phyloP scores from a whole-genome alignment of 495 filamentous ascomycete genomes.

The Aspergillus coremiiformis region DNA sequence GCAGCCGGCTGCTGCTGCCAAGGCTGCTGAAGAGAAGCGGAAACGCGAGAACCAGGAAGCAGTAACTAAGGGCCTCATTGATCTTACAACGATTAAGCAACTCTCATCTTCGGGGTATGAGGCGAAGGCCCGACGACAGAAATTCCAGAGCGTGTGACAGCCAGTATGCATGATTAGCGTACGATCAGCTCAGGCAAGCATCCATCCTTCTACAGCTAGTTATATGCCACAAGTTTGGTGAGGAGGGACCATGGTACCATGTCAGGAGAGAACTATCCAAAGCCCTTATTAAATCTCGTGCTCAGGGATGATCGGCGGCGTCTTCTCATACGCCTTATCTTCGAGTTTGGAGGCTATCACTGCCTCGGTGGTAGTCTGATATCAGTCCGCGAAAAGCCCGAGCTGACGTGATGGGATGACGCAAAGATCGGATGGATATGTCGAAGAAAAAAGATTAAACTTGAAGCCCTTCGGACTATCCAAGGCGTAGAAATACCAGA shows the following conservation, averaged over 20 bases:
- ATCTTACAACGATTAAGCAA: background rate
- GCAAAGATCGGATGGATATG: slow-evolving; percentile 14
- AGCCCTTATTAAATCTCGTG: too few species aligned
- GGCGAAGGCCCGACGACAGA: background rate
- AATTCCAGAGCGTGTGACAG: too few species aligned
- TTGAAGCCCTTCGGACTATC: slow-evolving; percentile 18
- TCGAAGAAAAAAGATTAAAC: slow-evolving; percentile 11
- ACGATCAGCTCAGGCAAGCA: too few species aligned
- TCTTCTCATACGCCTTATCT: too few species aligned
- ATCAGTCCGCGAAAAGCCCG: background rate
- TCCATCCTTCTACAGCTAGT: too few species aligned
- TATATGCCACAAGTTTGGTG: too few species aligned
- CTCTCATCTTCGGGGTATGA: background rate
- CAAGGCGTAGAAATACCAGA: slow-evolving; percentile 26
- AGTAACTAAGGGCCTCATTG: background rate
- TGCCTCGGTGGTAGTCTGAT: slow-evolving; percentile 5
- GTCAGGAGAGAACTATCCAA: too few species aligned
- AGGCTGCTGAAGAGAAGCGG: background rate
- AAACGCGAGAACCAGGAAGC: background rate
- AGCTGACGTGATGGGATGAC: too few species aligned
- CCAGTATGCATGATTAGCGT: too few species aligned
- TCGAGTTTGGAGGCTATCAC: too few species aligned
- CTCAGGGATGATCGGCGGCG: too few species aligned
- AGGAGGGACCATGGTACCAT: too few species aligned
- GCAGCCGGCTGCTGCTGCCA: background rate